Evolutionary conservation across 805 yeast genomes (phyloP).

Genomic region (Myxozyma neglecta): DNA sequence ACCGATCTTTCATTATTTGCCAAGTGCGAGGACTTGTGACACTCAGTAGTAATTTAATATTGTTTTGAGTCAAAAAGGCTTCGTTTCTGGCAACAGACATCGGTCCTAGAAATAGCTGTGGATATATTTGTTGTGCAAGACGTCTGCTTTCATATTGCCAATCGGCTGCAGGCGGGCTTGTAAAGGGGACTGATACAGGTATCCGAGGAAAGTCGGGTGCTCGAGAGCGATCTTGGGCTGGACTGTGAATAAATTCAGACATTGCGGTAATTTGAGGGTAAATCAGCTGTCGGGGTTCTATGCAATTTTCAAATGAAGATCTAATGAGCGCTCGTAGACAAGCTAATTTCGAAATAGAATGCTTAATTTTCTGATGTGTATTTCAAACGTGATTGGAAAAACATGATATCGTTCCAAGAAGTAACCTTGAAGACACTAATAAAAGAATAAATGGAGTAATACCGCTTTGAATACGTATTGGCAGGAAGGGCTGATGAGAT

Average conservation of each 20-base stretch:
- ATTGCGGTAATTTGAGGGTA: not conserved
- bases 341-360: no score
- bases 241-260: constrained; percentile 3
- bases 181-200: constrained; percentile 37
- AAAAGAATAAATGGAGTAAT: no score
- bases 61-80: constrained; percentile 43
- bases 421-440: not conserved
- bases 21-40: constrained; percentile 19
- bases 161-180: constrained; percentile 34
- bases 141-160: constrained; percentile 41
- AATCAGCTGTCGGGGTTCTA: no score
- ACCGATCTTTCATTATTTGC: constrained; percentile 13
- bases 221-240: constrained; percentile 17
- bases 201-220: constrained; percentile 25
- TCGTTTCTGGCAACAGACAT: constrained; percentile 45
- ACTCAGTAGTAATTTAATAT: constrained; percentile 36
- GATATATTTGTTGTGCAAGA: constrained; percentile 46
- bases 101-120: constrained; percentile 51
- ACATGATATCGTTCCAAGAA: no score
- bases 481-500: no score
- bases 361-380: no score
- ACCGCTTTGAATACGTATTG: no score
- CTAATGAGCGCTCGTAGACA: no score
- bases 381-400: no score
- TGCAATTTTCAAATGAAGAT: no score